A percentile compares a stretch with the other conserved stretches of the same genome.
These are phyloP conservation scores for Madurella mycetomatis DNA, from an alignment of 2,329 filamentous ascomycete genomes.

Conservation along the genomic window DNA sequence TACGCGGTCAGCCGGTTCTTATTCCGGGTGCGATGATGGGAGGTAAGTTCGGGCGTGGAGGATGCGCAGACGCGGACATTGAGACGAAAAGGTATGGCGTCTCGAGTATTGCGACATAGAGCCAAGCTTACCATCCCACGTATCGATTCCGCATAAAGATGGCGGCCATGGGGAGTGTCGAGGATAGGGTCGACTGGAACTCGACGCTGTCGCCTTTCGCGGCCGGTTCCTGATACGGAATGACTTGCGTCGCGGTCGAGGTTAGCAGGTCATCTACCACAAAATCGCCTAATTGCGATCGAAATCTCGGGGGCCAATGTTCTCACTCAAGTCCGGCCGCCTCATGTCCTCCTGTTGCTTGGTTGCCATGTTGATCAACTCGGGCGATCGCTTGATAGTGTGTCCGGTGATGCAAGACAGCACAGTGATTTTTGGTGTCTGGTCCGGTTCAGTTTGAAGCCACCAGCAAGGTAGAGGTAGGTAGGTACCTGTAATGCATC, in stretches of 20 bases:
- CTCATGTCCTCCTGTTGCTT: slow-evolving; percentile 40
- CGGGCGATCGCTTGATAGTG: neutral
- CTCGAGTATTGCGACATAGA: neutral
- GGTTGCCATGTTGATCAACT: slow-evolving; percentile 34
- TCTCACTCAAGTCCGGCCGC: slow-evolving; percentile 42
- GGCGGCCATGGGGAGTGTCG: slow-evolving; percentile 89
- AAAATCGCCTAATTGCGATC: neutral
- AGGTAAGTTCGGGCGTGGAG: neutral
- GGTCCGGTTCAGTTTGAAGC: neutral
- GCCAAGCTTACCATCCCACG: slow-evolving; percentile 53
- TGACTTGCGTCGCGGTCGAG: slow-evolving; percentile 57
- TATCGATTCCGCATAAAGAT: slow-evolving; percentile 92
- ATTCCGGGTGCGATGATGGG: neutral
- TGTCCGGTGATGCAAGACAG: slow-evolving; percentile 2
- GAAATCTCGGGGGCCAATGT: neutral
- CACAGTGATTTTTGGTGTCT: slow-evolving; percentile 7
- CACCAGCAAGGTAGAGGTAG: neutral
- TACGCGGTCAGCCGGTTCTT: neutral
- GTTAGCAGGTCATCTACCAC: slow-evolving; percentile 4
- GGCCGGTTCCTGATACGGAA: slow-evolving; percentile 78
- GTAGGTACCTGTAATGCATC: neutral
- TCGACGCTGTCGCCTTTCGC: slow-evolving; percentile 62
- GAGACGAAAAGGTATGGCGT: neutral
- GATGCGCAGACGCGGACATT: neutral
- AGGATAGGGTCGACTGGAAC: slow-evolving; percentile 65